Base-by-base conservation (phyloP, 305 asterid genomes). In the Plantago lanceolata region DNA sequence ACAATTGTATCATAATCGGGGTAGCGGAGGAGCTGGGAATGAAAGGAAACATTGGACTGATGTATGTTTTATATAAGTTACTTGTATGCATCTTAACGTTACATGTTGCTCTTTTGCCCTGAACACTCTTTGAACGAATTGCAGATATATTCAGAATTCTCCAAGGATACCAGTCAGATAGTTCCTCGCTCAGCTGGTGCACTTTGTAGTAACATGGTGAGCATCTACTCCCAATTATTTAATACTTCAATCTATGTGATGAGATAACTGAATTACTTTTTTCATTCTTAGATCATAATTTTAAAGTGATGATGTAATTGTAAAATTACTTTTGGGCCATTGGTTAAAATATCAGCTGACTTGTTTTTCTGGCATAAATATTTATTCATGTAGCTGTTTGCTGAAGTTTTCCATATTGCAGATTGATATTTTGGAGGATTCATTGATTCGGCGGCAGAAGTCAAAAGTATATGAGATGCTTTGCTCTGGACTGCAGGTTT, bases 351-450 rank as follows among this genome's bases (percentile, higher is more conserved):
- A 45, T 54, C 24, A 63, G n/a, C 53, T 59, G 35, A 15, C 21
- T 37, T 67, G 40, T 67, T 44, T 48, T 52, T 33, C 7, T 33
- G 45, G 48, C 48, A 17, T 44, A 59, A 26, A 44, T n/a, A 64
- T 49, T 33, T 61, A 52, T 69, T 57, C 51, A 48, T 55, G 60
- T 31, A 56, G 49, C 66, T 64, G 49, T 68, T 63, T 68, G 62
- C 57, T 68, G 56, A 66, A 64, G 48, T 49, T 57, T 65, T 66
- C 60, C 65, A 60, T 66, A 59, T 67, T 75, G 68, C 77, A 93
- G 99, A 76, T 89, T 78, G 94, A 85, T 75, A 67, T 63, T 69
- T 74, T 89, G 68, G 86, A 84, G 72, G 88, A 80, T 72, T 33
- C 66, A 54, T 75, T 87, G 75, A 66, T 59, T 69, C 76, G 66